Evolutionary conservation across 2,329 filamentous ascomycete species (phyloP).

Genomic region (Leptosphaerulina australis): DNA sequence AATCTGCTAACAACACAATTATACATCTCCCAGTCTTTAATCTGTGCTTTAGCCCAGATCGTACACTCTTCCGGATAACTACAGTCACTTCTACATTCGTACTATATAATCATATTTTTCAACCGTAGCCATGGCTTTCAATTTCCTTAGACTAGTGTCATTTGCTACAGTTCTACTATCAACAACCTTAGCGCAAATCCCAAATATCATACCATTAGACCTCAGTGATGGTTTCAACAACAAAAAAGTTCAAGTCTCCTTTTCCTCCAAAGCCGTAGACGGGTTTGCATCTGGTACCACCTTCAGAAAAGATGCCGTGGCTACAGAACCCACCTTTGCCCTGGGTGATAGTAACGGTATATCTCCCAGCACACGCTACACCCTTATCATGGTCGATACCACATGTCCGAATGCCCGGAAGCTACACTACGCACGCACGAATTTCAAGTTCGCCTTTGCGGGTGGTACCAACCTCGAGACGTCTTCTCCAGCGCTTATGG

Average conservation of each 20-base stretch:
- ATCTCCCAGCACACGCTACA: constrained; percentile 33
- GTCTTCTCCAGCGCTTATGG: constrained; percentile 22
- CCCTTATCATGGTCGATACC: constrained; percentile 43
- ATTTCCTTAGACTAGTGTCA: constrained; percentile 9
- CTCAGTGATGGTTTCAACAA: constrained; percentile 29
- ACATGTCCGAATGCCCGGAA: constrained; percentile 35
- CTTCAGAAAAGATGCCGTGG: constrained; percentile 36
- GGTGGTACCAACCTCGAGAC: constrained; percentile 36
- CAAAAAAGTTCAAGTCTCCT: constrained; percentile 40
- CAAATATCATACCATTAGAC: constrained; percentile 25
- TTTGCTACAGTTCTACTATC: constrained; percentile 10
- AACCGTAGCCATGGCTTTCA: constrained; percentile 20
- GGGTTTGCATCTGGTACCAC: constrained; percentile 38
- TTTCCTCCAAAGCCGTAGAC: constrained; percentile 30
- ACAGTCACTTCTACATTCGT: background rate
- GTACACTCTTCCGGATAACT: too few relatives aligned
- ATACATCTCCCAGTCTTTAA: too few relatives aligned
- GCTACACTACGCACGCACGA: constrained; percentile 41
- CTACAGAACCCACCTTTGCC: constrained; percentile 40
- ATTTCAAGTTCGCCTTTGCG: constrained; percentile 40
- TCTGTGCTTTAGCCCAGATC: too few relatives aligned
- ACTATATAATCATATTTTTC: constrained; percentile 12
- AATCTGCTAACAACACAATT: background rate
- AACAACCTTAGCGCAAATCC: constrained; percentile 18
- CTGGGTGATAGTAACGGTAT: constrained; percentile 45